Base-by-base conservation (phyloP, 1,139 yeast species). In the Schwanniomyces etchellsii region DNA sequence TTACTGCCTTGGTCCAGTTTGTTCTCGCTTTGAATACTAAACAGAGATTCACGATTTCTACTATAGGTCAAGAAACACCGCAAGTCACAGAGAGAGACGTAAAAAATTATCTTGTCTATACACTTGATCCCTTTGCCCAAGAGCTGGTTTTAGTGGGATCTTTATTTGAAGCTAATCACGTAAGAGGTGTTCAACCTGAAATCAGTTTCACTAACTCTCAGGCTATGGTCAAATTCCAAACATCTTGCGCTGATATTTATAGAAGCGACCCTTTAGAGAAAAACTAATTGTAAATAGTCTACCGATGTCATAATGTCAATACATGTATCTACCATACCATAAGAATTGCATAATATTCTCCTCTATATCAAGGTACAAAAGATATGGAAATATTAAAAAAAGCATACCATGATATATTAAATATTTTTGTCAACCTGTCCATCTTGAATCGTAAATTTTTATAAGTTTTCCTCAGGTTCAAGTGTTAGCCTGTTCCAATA, bases 141-240 rank as follows among this genome's bases (percentile, higher is more conserved):
- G 77, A 78, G 34, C 64, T 81, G 37, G 70, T 71, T 17, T 63
- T 86, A 39, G 85, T 85, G 20, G 96, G 96, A 11, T 75, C 93
- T 7, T 65, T 86, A 11, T 88, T 88, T 49, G 95, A 85, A 48
- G 74, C 79, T 20, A 77, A 64, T 42, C 61, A 59, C 37, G 40
- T 49, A 26, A 53, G 71, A 42, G 60, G 60, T 6, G 42, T 59
- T 29, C 57, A 53, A 36, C 60, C 63, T 5, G 64, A 59, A 25
- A 39, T 50, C 20, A 46, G 49, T 32, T 42, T 45, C 28, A 42
- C 43, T 28, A 51, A 55, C 29, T 40, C 55, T 10, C 44, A 44
- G 34, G 36, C 42, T 6, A 48, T 58, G 57, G 45, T 45, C 32
- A 47, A 45, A n/a, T 55, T 52, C 35, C 52, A 56, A 33, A 38